A percentile compares a stretch with the other conserved stretches of the same genome.
Conservation (phyloP, 768 basidiomycete genomes). For the Pleurotus pulmonarius region DNA sequence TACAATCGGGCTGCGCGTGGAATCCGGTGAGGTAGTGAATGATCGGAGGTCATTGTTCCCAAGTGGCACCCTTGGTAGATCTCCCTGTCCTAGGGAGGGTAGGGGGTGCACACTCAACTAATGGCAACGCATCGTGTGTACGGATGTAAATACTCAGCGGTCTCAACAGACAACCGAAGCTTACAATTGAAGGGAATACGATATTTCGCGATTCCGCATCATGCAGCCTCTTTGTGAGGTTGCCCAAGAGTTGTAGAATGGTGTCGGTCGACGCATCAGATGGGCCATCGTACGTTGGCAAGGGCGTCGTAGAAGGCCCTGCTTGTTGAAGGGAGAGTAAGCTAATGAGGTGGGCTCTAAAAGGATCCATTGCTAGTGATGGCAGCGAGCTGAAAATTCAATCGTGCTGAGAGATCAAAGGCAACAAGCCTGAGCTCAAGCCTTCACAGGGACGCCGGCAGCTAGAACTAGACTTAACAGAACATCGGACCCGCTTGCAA, state of each 20-base stretch:
- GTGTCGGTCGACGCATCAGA: conserved; percentile 49
- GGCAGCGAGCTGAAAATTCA: not conserved
- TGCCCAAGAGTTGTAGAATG: conserved; percentile 43
- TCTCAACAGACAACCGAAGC: no score
- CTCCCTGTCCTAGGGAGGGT: not conserved
- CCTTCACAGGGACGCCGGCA: no score
- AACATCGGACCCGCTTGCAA: no score
- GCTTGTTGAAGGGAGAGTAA: conserved; percentile 53
- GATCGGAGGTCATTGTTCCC: not conserved
- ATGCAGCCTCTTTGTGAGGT: conserved; percentile 43
- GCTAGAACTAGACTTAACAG: no score
- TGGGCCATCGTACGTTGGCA: conserved; percentile 47
- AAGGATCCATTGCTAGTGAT: conserved; percentile 34
- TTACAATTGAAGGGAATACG: no score
- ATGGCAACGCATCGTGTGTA: no score
- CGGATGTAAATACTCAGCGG: no score
- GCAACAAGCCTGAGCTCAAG: not conserved
- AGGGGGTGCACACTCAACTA: no score
- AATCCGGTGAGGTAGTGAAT: not conserved
- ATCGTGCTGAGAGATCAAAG: not conserved
- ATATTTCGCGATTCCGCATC: conserved; percentile 36
- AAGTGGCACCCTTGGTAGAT: not conserved
- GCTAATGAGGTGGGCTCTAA: conserved; percentile 48
- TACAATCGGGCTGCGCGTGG: conserved; percentile 30
- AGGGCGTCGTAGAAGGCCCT: conserved; percentile 37